phyloP scores from a whole-genome alignment of 768 basidiomycete species.

The Boletus reticulatus region DNA sequence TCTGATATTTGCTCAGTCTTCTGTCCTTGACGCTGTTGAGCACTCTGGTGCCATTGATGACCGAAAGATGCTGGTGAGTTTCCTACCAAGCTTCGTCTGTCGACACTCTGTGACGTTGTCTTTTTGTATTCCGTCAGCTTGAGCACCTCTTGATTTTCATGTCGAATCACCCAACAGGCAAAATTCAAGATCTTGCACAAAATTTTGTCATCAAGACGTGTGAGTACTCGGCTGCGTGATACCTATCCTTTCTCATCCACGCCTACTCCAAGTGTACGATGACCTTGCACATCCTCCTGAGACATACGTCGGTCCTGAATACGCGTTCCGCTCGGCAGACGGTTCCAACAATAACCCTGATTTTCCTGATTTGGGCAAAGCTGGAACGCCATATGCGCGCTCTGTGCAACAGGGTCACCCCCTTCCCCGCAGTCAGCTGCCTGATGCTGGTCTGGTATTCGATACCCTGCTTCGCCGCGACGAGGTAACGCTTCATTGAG shows the following conservation, averaged over 20 bases:
- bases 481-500: slow-evolving; percentile 39
- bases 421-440: slow-evolving; percentile 64
- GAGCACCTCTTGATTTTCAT: slow-evolving; percentile 68
- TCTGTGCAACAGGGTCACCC: slow-evolving; percentile 73
- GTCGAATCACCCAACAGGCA: slow-evolving; percentile 53
- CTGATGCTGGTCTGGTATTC: slow-evolving; percentile 78
- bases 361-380: slow-evolving; percentile 71
- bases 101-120: background rate
- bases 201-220: slow-evolving; percentile 48
- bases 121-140: slow-evolving; percentile 43
- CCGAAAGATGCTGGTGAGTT: slow-evolving; percentile 69
- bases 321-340: slow-evolving; percentile 71
- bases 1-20: slow-evolving; percentile 38
- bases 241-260: background rate
- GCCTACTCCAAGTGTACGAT: slow-evolving; percentile 57
- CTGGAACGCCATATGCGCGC: slow-evolving; percentile 76
- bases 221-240: slow-evolving; percentile 34
- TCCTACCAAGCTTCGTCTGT: background rate
- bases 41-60: slow-evolving; percentile 70
- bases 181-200: slow-evolving; percentile 38
- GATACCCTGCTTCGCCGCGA: slow-evolving; percentile 76
- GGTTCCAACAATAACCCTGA: slow-evolving; percentile 75
- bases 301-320: slow-evolving; percentile 61
- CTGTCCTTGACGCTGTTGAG: slow-evolving; percentile 57
- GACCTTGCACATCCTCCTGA: slow-evolving; percentile 79